These are phyloP conservation scores for Rhizopus sp. DNA, from an alignment of 371 early-diverging fungal species.

Conservation along the genomic window DNA sequence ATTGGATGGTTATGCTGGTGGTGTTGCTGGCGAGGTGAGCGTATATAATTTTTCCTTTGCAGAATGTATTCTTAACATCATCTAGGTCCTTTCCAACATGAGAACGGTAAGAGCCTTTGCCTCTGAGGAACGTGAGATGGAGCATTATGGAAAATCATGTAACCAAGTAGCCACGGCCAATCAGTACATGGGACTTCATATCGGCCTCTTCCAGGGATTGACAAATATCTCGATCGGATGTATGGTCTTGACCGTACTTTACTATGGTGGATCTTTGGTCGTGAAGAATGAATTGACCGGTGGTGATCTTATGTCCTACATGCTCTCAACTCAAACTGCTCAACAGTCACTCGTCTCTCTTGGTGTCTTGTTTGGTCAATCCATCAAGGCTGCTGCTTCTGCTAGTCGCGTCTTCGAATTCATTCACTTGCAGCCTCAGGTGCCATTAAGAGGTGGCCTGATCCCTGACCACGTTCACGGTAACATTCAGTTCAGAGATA, in stretches of 20 bases:
- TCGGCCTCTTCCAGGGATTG: conserved; percentile 79
- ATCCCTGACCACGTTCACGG: conserved; percentile 35
- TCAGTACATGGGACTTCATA: conserved; percentile 68
- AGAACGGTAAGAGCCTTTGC: conserved; percentile 79
- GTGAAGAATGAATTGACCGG: conserved; percentile 63
- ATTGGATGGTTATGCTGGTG: conserved; percentile 61
- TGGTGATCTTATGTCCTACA: conserved; percentile 76
- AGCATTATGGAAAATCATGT: conserved; percentile 57
- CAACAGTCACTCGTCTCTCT: conserved; percentile 73
- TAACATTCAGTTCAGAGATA: conserved; percentile 64
- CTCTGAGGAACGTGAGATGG: conserved; percentile 67
- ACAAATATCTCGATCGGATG: conserved; percentile 72
- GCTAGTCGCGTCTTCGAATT: conserved; percentile 75
- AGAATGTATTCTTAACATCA: background rate
- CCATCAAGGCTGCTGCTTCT: conserved; percentile 68
- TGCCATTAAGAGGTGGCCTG: conserved; percentile 54
- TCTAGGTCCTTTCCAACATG: conserved; percentile 64
- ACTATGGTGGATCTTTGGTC: conserved; percentile 76
- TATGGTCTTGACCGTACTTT: conserved; percentile 73
- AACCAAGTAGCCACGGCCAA: conserved; percentile 43
- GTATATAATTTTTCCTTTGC: no score
- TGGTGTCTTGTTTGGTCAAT: conserved; percentile 78
- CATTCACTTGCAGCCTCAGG: conserved; percentile 47
- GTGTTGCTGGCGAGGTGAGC: conserved; percentile 69
- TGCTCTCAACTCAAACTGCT: conserved; percentile 78